Evolutionary conservation across 768 basidiomycete genomes (phyloP).

Genomic region (Lentinula lateritia): DNA sequence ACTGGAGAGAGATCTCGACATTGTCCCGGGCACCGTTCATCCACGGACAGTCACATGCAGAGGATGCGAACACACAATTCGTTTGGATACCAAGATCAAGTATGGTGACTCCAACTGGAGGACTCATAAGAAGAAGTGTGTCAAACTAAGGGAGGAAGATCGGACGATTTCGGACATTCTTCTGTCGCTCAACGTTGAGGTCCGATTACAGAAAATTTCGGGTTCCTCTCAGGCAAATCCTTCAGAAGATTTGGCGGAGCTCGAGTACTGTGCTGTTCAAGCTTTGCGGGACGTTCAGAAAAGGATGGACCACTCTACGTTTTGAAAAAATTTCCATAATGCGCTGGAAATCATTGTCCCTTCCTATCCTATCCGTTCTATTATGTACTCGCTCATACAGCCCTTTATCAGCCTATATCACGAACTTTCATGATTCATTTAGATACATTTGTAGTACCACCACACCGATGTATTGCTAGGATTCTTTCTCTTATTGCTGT

Average conservation of each 20-base stretch:
- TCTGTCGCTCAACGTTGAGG: background rate
- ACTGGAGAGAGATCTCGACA: background rate
- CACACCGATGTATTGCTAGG: too few species aligned
- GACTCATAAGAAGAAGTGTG: background rate
- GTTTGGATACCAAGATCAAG: background rate
- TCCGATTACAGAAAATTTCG: background rate
- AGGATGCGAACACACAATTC: background rate
- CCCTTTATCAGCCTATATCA: too few species aligned
- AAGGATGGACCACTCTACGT: background rate
- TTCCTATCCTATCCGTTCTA: too few species aligned
- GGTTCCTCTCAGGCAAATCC: too few species aligned
- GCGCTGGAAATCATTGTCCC: too few species aligned
- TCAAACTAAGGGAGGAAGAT: background rate
- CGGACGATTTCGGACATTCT: too few species aligned
- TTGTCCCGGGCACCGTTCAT: background rate
- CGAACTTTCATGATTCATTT: too few species aligned
- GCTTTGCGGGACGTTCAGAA: background rate
- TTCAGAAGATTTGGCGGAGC: background rate
- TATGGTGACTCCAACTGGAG: background rate
- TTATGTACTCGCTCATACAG: too few species aligned
- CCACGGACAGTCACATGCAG: background rate
- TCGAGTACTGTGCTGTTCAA: background rate
- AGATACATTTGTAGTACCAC: too few species aligned
- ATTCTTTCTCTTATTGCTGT: too few species aligned
- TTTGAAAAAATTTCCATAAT: too few species aligned